Percentiles rank a stretch among this genome's conserved stretches.
phyloP scores from a whole-genome alignment of 2,329 filamentous ascomycete species.

The Calonectria montana region DNA sequence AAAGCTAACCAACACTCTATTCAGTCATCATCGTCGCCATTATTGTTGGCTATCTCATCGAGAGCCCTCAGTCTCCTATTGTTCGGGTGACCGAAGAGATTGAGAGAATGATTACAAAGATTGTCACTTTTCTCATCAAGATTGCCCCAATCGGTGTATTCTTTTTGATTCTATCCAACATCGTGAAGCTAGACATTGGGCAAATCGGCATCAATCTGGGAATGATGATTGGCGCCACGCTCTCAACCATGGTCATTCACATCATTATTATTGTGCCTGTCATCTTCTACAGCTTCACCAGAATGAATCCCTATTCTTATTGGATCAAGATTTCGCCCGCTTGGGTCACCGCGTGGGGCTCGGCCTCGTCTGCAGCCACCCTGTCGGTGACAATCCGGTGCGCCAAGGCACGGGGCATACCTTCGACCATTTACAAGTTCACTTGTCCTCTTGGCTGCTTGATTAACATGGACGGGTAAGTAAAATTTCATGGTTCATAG shows the following conservation, averaged over 20 bases:
- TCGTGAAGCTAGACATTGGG: conserved; percentile 60
- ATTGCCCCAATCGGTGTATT: conserved; percentile 64
- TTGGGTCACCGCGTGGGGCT: conserved; percentile 67
- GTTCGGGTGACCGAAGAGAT: conserved; percentile 58
- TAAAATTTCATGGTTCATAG: not conserved
- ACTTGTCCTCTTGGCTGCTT: conserved; percentile 59
- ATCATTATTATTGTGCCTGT: conserved; percentile 58
- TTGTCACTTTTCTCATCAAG: conserved; percentile 61
- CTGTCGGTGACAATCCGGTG: conserved; percentile 61
- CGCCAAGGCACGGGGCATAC: conserved; percentile 52
- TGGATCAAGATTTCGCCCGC: conserved; percentile 62
- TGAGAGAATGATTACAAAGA: conserved; percentile 57
- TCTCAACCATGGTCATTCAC: conserved; percentile 60
- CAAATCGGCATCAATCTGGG: conserved; percentile 62
- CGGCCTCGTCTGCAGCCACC: conserved; percentile 64
- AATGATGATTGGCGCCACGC: conserved; percentile 59
- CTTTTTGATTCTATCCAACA: conserved; percentile 63
- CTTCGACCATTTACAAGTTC: conserved; percentile 58
- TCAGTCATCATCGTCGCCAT: conserved; percentile 57
- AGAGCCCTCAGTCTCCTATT: conserved; percentile 49
- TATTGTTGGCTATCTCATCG: conserved; percentile 59
- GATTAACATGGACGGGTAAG: conserved; percentile 62
- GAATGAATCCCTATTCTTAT: conserved; percentile 59
- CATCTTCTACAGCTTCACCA: conserved; percentile 54
- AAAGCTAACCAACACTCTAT: not conserved